Evolutionary conservation across 495 filamentous ascomycete genomes (phyloP).

Genomic region (Talaromyces wortmannii): DNA sequence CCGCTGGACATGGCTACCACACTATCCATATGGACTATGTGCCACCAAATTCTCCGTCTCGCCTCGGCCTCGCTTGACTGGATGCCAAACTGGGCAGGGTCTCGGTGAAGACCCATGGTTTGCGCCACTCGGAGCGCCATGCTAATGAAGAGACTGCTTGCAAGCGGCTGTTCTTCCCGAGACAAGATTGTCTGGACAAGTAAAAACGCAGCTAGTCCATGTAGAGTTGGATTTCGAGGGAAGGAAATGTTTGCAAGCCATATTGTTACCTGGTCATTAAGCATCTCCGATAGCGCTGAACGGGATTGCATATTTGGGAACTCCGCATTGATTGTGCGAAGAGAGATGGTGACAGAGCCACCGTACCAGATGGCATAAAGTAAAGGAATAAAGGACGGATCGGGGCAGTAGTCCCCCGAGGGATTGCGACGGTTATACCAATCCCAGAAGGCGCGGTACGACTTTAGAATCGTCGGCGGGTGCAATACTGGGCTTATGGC

Average conservation of each 20-base stretch:
- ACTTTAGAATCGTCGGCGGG: conserved; percentile 33
- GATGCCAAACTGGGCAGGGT: conserved; percentile 61
- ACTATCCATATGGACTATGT: conserved; percentile 60
- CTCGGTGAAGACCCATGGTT: conserved; percentile 66
- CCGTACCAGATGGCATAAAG: conserved; percentile 44
- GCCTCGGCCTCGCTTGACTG: conserved; percentile 60
- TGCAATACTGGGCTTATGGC: conserved; percentile 39
- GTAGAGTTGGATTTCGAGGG: conserved; percentile 37
- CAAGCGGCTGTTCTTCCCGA: conserved; percentile 40
- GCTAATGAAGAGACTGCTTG: conserved; percentile 44
- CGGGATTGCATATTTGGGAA: conserved; percentile 28
- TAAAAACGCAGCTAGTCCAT: conserved; percentile 37
- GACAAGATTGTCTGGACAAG: conserved; percentile 39
- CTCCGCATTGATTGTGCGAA: conserved; percentile 35
- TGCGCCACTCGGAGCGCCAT: conserved; percentile 60
- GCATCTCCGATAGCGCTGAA: conserved; percentile 27
- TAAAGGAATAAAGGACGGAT: conserved; percentile 36
- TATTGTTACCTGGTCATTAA: conserved; percentile 31
- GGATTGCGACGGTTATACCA: conserved; percentile 42
- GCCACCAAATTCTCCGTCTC: conserved; percentile 66
- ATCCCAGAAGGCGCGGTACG: conserved; percentile 39
- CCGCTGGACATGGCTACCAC: conserved; percentile 43
- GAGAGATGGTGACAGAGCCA: conserved; percentile 38
- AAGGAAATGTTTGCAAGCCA: conserved; percentile 40
- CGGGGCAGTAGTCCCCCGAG: conserved; percentile 34